phyloP scores from a whole-genome alignment of 768 basidiomycete genomes.

The Macrolepiota fuliginosa region DNA sequence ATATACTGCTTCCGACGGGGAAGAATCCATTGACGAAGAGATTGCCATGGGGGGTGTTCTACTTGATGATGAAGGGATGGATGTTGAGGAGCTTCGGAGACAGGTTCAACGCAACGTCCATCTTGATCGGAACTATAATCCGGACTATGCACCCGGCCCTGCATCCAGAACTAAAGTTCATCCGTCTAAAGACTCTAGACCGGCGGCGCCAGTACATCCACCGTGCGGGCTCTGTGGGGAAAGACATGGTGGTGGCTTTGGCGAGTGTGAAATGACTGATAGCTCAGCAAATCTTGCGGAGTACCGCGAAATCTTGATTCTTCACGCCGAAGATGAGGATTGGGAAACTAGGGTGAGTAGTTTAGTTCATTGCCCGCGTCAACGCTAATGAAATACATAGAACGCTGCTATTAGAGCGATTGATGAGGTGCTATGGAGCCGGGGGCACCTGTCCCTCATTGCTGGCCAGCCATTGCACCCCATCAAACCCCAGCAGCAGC shows the following conservation, averaged over 20 bases:
- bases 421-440: constrained; percentile 56
- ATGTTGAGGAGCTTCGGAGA: constrained; percentile 11
- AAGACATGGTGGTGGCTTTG: constrained; percentile 38
- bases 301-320: constrained; percentile 64
- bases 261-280: constrained; percentile 64
- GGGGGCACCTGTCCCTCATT: constrained; percentile 57
- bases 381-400: constrained; percentile 30
- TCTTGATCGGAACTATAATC: not conserved
- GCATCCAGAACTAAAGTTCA: constrained; percentile 13
- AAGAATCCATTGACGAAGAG: constrained; percentile 20
- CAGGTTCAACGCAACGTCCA: constrained; percentile 16
- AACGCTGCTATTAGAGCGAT: constrained; percentile 66
- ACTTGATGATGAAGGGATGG: constrained; percentile 5
- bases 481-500: constrained; percentile 31
- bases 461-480: constrained; percentile 63
- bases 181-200: constrained; percentile 16
- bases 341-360: constrained; percentile 57
- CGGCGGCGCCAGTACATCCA: constrained; percentile 11
- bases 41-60: constrained; percentile 19
- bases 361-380: not conserved
- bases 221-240: constrained; percentile 64
- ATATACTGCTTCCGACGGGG: constrained; percentile 30
- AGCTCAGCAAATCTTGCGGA: constrained; percentile 64
- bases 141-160: not conserved
- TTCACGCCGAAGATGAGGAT: constrained; percentile 64